Evolutionary conservation across 1,284 basidiomycete species (phyloP).

Genomic region (Moniliophthora roreri): DNA sequence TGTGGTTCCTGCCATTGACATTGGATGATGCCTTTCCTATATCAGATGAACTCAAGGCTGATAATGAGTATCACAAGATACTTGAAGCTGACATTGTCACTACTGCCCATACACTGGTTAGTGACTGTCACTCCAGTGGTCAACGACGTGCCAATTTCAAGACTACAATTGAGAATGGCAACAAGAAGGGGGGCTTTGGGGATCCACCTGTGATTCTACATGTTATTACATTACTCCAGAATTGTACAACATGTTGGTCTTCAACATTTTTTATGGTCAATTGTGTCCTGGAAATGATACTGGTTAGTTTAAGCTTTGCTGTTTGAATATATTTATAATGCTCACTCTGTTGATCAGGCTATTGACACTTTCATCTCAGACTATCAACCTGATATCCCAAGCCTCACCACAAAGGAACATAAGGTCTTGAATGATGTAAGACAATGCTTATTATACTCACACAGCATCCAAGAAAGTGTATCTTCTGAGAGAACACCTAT

Average conservation of each 20-base stretch:
- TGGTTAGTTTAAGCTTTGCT: conserved; percentile 18
- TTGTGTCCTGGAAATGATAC: conserved; percentile 25
- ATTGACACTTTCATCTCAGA: background rate
- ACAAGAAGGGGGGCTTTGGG: conserved; percentile 11
- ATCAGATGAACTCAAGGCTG: background rate
- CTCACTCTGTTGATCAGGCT: conserved; percentile 2
- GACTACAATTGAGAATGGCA: conserved; percentile 19
- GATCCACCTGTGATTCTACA: conserved; percentile 6
- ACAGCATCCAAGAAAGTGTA: conserved; percentile 23
- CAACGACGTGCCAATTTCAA: conserved; percentile 24
- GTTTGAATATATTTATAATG: background rate
- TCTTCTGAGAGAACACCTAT: conserved; percentile 26
- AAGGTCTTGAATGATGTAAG: conserved; percentile 22
- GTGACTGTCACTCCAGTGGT: conserved; percentile 22
- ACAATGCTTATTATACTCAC: conserved; percentile 17
- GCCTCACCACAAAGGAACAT: too few species aligned
- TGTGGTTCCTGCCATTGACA: conserved; percentile 14
- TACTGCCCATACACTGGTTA: conserved; percentile 20
- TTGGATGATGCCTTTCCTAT: background rate
- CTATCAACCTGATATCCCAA: background rate
- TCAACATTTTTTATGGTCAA: conserved; percentile 31
- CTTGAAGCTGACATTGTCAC: conserved; percentile 24
- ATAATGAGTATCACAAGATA: conserved; percentile 14
- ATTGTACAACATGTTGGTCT: conserved; percentile 29
- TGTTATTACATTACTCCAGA: conserved; percentile 20